phyloP scores from a whole-genome alignment of 805 yeast genomes.

The Ogataea saltuana region DNA sequence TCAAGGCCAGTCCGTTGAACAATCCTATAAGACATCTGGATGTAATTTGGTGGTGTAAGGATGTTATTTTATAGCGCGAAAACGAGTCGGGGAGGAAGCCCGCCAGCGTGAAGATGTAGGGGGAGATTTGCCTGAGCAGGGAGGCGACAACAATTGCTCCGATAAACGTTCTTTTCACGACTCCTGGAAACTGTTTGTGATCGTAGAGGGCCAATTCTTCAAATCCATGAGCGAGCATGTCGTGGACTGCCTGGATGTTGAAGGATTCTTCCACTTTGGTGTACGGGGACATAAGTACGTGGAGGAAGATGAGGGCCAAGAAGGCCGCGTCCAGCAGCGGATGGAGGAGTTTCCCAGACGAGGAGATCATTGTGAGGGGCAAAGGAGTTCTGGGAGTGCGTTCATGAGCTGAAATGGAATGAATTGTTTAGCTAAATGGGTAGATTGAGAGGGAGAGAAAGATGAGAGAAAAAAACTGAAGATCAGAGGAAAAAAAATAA shows the following conservation, averaged over 20 bases:
- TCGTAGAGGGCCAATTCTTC: conserved; percentile 55
- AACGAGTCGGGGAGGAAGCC: conserved; percentile 6
- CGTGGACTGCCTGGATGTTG: conserved; percentile 86
- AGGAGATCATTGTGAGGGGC: not conserved
- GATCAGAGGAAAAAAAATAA: not conserved
- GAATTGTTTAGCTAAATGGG: no score
- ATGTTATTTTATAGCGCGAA: conserved; percentile 32
- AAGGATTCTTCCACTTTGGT: conserved; percentile 96
- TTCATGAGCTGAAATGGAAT: no score
- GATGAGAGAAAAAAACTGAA: no score
- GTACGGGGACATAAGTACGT: conserved; percentile 65
- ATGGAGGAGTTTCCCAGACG: not conserved
- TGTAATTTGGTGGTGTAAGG: conserved; percentile 51
- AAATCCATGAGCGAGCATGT: conserved; percentile 65
- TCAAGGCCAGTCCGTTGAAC: conserved; percentile 54
- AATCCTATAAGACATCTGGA: conserved; percentile 65
- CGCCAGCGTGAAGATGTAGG: not conserved
- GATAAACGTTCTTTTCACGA: conserved; percentile 80
- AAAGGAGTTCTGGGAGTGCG: no score
- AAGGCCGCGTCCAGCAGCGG: conserved; percentile 33
- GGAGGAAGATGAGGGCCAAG: conserved; percentile 47
- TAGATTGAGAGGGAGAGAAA: no score
- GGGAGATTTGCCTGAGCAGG: conserved; percentile 41
- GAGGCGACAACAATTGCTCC: conserved; percentile 62
- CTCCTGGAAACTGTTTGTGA: conserved; percentile 82